Evolutionary conservation across 2,329 filamentous ascomycete species (phyloP).

Genomic region (Aspergillus ochraceus): DNA sequence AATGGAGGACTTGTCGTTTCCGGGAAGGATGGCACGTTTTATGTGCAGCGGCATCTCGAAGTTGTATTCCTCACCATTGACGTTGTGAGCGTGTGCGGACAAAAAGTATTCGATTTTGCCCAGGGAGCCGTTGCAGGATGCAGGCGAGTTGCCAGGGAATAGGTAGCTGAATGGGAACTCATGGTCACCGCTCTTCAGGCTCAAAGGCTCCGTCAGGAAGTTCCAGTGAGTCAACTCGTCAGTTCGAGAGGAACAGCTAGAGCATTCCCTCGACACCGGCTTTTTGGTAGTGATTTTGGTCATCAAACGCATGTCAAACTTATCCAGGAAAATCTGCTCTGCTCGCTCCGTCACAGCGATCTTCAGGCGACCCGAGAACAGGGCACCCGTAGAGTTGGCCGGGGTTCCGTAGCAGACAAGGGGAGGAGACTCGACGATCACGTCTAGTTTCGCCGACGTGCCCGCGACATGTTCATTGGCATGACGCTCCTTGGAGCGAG

Average conservation of each 20-base stretch:
- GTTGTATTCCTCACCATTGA: slow-evolving; percentile 62
- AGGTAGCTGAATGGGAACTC: slow-evolving; percentile 87
- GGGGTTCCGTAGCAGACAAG: slow-evolving; percentile 78
- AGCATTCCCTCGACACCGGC: slow-evolving; percentile 76
- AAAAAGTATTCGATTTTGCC: slow-evolving; percentile 78
- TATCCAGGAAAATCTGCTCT: slow-evolving; percentile 63
- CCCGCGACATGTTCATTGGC: slow-evolving; percentile 30
- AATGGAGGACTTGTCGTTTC: slow-evolving; percentile 81
- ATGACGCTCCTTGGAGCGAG: slow-evolving; percentile 39
- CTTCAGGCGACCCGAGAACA: slow-evolving; percentile 80
- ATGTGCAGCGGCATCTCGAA: slow-evolving; percentile 70
- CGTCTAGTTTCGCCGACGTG: slow-evolving; percentile 54
- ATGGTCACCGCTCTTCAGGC: slow-evolving; percentile 59
- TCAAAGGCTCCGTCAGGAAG: slow-evolving; percentile 61
- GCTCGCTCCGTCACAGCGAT: slow-evolving; percentile 68
- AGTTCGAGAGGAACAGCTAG: slow-evolving; percentile 69
- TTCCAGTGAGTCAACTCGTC: slow-evolving; percentile 78
- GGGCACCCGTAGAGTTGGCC: slow-evolving; percentile 74
- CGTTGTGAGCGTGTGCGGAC: slow-evolving; percentile 63
- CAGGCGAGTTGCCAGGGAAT: slow-evolving; percentile 81
- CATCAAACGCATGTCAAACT: slow-evolving; percentile 70
- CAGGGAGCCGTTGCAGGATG: slow-evolving; percentile 73
- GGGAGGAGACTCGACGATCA: slow-evolving; percentile 80
- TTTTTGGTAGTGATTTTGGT: slow-evolving; percentile 75
- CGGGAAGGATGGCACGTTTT: slow-evolving; percentile 75